Evolutionary conservation across 2,329 filamentous ascomycete genomes (phyloP).

Genomic region (Fusarium bulbicola): DNA sequence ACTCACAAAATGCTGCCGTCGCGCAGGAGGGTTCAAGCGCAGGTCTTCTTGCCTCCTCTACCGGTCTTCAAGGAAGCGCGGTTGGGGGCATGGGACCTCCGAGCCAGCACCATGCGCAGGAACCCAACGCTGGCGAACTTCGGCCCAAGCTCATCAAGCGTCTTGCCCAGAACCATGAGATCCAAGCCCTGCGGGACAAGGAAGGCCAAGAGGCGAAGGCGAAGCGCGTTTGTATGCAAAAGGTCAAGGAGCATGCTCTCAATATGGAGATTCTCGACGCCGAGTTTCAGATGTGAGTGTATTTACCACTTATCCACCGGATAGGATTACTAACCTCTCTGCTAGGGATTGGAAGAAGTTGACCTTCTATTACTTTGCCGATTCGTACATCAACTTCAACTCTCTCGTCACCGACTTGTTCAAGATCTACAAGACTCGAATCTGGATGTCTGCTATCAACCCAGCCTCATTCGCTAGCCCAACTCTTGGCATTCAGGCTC

Average conservation of each 20-base stretch:
- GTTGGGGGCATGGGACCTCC: slow-evolving; percentile 82
- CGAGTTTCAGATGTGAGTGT: slow-evolving; percentile 95
- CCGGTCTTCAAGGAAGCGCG: slow-evolving; percentile 72
- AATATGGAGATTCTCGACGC: slow-evolving; percentile 99
- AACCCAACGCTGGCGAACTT: slow-evolving; percentile 76
- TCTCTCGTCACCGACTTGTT: slow-evolving; percentile 96
- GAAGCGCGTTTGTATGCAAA: slow-evolving; percentile 95
- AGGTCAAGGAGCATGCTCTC: slow-evolving; percentile 91
- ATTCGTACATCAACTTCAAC: slow-evolving; percentile 99
- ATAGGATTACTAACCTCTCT: slow-evolving; percentile 18
- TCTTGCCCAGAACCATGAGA: slow-evolving; percentile 89
- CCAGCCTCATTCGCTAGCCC: slow-evolving; percentile 92
- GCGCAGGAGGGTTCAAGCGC: slow-evolving; percentile 68
- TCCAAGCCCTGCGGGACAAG: slow-evolving; percentile 89
- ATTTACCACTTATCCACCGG: not conserved
- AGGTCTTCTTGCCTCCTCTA: slow-evolving; percentile 71
- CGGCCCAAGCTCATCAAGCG: slow-evolving; percentile 98
- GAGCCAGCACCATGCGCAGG: slow-evolving; percentile 76
- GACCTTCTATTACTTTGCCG: slow-evolving; percentile 98
- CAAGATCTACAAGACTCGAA: slow-evolving; percentile 99
- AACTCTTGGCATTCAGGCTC: slow-evolving; percentile 74
- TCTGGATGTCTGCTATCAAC: slow-evolving; percentile 99
- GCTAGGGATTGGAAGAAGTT: slow-evolving; percentile 96
- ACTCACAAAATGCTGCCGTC: slow-evolving; percentile 79
- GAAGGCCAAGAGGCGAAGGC: slow-evolving; percentile 98